These are phyloP conservation scores for Tetrahymena borealis DNA, from an alignment of 73 alveolate species.

Conservation along the genomic window DNA sequence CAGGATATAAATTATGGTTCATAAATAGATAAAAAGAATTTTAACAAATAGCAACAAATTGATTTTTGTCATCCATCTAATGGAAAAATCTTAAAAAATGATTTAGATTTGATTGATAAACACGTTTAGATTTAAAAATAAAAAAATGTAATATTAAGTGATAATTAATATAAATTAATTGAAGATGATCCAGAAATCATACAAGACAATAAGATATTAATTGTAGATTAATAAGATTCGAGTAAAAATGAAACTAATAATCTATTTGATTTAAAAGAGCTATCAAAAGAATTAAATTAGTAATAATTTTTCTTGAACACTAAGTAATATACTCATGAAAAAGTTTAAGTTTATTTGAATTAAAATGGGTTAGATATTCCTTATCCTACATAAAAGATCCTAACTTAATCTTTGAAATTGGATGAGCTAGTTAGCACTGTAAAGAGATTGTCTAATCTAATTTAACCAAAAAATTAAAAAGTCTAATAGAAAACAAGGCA, in stretches of 20 bases:
- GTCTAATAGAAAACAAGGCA: no score
- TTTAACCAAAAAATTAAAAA: neutral
- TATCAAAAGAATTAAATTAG: neutral
- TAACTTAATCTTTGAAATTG: neutral
- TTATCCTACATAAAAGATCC: neutral
- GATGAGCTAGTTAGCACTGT: neutral
- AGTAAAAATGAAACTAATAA: neutral
- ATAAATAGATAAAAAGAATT: no score
- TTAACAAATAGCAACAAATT: no score
- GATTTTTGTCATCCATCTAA: no score
- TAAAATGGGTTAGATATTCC: neutral
- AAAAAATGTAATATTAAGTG: no score
- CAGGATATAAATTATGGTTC: no score
- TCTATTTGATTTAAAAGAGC: neutral
- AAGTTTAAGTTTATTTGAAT: neutral
- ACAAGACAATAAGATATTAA: neutral
- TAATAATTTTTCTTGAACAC: neutral
- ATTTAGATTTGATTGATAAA: no score
- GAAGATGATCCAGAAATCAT: no score
- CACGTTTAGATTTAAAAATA: no score
- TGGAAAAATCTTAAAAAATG: no score
- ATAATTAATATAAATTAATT: no score
- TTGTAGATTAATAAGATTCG: neutral
- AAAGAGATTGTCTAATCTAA: neutral
- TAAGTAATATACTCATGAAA: neutral